phyloP scores from a whole-genome alignment of 1,284 basidiomycete species.

The Ganoderma sinense region DNA sequence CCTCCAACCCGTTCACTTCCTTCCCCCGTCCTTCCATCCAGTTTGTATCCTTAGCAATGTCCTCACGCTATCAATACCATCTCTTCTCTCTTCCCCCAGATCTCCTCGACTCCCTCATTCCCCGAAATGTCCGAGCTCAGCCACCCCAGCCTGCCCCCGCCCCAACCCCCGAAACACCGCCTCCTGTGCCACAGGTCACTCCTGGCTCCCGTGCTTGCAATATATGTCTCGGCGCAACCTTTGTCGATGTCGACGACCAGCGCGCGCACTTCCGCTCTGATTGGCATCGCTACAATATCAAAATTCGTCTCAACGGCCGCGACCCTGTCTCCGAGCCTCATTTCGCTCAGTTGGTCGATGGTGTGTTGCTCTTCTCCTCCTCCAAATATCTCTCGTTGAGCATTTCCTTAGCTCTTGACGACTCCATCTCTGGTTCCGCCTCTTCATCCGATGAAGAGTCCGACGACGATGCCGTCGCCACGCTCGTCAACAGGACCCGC shows the following conservation, averaged over 20 bases:
- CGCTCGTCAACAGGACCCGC: slow-evolving; percentile 69
- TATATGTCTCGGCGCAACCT: slow-evolving; percentile 76
- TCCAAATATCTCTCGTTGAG: neutral
- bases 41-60: slow-evolving; percentile 30
- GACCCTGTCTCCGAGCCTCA: slow-evolving; percentile 71
- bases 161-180: slow-evolving; percentile 42
- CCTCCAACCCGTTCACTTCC: neutral
- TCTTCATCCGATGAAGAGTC: slow-evolving; percentile 66
- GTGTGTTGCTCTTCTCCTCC: slow-evolving; percentile 41
- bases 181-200: slow-evolving; percentile 37
- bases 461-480: slow-evolving; percentile 69
- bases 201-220: slow-evolving; percentile 70
- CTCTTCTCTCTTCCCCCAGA: slow-evolving; percentile 60
- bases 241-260: slow-evolving; percentile 84
- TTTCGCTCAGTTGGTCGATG: slow-evolving; percentile 82
- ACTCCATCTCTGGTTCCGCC: slow-evolving; percentile 90
- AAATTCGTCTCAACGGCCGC: slow-evolving; percentile 72
- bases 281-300: slow-evolving; percentile 99
- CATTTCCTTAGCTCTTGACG: slow-evolving; percentile 71
- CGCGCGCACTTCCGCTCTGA: slow-evolving; percentile 91
- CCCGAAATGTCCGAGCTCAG: slow-evolving; percentile 61
- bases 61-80: slow-evolving; percentile 35
- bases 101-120: slow-evolving; percentile 72
- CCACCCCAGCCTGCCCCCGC: slow-evolving; percentile 16
- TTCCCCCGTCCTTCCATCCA: neutral